These are phyloP conservation scores for Colletotrichum coccodes DNA, from an alignment of 2,329 filamentous ascomycete genomes.

Conservation along the genomic window DNA sequence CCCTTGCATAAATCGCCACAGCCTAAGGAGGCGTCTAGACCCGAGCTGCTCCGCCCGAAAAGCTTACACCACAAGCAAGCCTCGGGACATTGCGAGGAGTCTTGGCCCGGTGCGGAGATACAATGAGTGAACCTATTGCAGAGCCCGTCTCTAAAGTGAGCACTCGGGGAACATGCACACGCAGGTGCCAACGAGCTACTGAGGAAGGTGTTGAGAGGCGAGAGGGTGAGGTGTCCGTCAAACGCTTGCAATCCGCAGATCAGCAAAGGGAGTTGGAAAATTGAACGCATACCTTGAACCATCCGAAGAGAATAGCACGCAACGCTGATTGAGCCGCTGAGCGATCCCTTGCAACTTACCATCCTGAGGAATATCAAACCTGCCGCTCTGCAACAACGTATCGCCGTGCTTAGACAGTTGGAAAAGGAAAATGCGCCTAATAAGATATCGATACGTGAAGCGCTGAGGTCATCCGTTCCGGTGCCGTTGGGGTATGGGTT, in stretches of 20 bases:
- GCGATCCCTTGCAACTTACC: neutral
- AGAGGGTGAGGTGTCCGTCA: neutral
- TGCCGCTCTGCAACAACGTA: neutral
- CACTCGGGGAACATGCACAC: neutral
- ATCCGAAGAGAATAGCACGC: neutral
- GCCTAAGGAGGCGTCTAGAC: slow-evolving; percentile 16
- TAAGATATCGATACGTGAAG: neutral
- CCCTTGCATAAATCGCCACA: slow-evolving; percentile 25
- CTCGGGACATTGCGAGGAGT: neutral
- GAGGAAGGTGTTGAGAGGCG: too few species aligned
- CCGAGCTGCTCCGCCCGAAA: slow-evolving; percentile 26
- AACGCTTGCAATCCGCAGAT: neutral
- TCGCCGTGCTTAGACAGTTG: neutral
- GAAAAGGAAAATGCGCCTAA: neutral
- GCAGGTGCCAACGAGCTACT: neutral
- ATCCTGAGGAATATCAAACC: neutral
- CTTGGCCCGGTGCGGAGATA: neutral
- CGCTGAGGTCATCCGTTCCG: neutral
- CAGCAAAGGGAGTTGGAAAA: neutral
- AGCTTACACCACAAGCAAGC: slow-evolving; percentile 18
- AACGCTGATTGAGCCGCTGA: neutral
- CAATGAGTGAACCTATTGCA: neutral
- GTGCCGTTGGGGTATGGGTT: neutral
- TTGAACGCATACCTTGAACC: neutral
- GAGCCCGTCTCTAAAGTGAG: neutral